Percentiles rank a stretch among this genome's conserved stretches.
These are phyloP conservation scores for Yamadazyma sp. DNA, from an alignment of 805 yeast species.

Conservation along the genomic window DNA sequence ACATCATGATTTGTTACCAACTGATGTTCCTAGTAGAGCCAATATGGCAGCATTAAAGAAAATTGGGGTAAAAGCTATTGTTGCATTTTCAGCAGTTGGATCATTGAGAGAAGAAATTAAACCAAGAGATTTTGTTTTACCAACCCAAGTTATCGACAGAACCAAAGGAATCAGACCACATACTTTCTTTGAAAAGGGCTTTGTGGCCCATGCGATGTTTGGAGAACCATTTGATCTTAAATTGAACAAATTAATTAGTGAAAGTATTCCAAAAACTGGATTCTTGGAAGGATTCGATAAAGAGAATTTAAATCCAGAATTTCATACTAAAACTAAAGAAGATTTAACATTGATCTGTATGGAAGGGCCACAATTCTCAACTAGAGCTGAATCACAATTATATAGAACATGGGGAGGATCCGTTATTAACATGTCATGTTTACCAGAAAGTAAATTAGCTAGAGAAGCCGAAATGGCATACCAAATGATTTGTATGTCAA, in stretches of 20 bases:
- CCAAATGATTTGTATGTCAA: constrained; percentile 98
- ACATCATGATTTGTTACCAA: constrained; percentile 84
- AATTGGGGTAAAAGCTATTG: constrained; percentile 79
- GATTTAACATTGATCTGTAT: constrained; percentile 89
- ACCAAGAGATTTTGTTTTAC: constrained; percentile 96
- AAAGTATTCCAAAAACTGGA: constrained; percentile 41
- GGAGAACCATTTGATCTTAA: constrained; percentile 93
- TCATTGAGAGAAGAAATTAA: constrained; percentile 83
- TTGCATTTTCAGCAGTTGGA: constrained; percentile 96
- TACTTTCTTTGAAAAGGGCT: constrained; percentile 86
- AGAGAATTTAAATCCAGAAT: constrained; percentile 33
- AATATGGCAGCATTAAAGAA: constrained; percentile 93
- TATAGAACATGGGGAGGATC: constrained; percentile 89
- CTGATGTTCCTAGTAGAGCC: constrained; percentile 90
- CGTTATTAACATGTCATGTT: constrained; percentile 93
- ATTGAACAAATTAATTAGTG: constrained; percentile 62
- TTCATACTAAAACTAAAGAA: constrained; percentile 67
- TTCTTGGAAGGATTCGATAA: constrained; percentile 52
- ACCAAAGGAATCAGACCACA: constrained; percentile 93
- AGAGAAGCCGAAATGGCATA: constrained; percentile 96
- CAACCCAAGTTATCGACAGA: constrained; percentile 94
- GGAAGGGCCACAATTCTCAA: constrained; percentile 99
- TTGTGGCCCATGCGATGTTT: constrained; percentile 96
- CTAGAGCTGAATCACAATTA: constrained; percentile 91
- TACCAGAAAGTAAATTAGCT: constrained; percentile 97